These are phyloP conservation scores for Lipomyces sp. DNA, from an alignment of 805 yeast species.

Conservation along the genomic window DNA sequence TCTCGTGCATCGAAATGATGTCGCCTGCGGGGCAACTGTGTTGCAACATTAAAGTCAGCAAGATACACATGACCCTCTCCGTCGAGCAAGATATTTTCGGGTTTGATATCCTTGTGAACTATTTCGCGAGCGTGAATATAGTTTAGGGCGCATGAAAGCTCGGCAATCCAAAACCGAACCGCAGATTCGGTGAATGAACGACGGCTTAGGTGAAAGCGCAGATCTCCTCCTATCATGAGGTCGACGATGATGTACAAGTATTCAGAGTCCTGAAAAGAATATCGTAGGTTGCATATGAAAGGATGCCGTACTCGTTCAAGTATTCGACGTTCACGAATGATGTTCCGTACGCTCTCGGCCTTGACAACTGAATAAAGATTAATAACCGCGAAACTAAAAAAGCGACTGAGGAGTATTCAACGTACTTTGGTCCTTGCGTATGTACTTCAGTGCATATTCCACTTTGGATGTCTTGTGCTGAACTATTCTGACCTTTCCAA, in stretches of 20 bases:
- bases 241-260: slow-evolving; percentile 41
- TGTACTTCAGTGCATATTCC: slow-evolving; percentile 42
- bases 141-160: slow-evolving; percentile 42
- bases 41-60: slow-evolving; percentile 57
- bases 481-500: slow-evolving; percentile 73
- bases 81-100: slow-evolving; percentile 56
- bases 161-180: slow-evolving; percentile 41
- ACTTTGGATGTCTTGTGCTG: slow-evolving; percentile 32
- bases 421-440: slow-evolving; percentile 38
- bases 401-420: background rate
- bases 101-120: slow-evolving; percentile 38
- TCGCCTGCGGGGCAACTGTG: slow-evolving; percentile 4
- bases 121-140: slow-evolving; percentile 34
- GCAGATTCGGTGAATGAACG: slow-evolving; percentile 41
- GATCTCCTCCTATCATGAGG: slow-evolving; percentile 43
- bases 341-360: slow-evolving; percentile 29
- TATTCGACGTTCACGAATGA: slow-evolving; percentile 41
- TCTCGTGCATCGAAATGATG: background rate
- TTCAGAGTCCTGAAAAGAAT: slow-evolving; percentile 41
- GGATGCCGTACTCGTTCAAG: slow-evolving; percentile 41
- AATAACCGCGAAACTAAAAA: background rate
- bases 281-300: slow-evolving; percentile 41
- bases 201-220: slow-evolving; percentile 40
- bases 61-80: slow-evolving; percentile 67
- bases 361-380: slow-evolving; percentile 24